These are phyloP conservation scores for Laguncularia racemosa DNA, from an alignment of 345 rosid genomes.

Conservation along the genomic window DNA sequence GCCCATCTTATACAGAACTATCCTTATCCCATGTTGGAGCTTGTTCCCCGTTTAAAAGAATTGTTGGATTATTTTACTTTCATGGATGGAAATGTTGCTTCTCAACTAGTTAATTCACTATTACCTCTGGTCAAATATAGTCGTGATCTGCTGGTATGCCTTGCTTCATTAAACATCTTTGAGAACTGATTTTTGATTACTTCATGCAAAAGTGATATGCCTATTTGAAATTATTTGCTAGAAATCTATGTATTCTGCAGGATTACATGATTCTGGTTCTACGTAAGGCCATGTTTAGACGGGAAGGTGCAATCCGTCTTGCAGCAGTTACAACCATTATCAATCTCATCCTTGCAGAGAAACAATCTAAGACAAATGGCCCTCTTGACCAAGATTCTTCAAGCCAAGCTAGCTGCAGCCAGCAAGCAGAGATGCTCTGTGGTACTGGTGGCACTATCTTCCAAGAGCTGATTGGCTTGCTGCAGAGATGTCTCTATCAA, in stretches of 20 bases:
- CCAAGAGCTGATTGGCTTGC: slow-evolving; percentile 62
- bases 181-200: slow-evolving; percentile 1
- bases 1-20: slow-evolving; percentile 42
- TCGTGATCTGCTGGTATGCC: slow-evolving; percentile 56
- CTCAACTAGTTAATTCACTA: slow-evolving; percentile 49
- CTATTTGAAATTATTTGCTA: no score
- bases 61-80: slow-evolving; percentile 73
- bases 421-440: slow-evolving; percentile 50
- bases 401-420: slow-evolving; percentile 92
- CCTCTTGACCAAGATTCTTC: slow-evolving; percentile 64
- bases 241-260: slow-evolving; percentile 22
- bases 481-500: slow-evolving; percentile 85
- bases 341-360: slow-evolving; percentile 63
- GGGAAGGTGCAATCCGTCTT: slow-evolving; percentile 66
- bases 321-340: slow-evolving; percentile 57
- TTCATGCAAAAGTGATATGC: background rate
- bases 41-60: slow-evolving; percentile 65
- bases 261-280: slow-evolving; percentile 63
- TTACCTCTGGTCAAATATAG: slow-evolving; percentile 65
- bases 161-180: background rate
- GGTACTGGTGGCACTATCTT: slow-evolving; percentile 43
- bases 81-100: slow-evolving; percentile 52
- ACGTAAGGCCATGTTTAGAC: slow-evolving; percentile 84
- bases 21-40: slow-evolving; percentile 60
- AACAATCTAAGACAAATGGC: slow-evolving; percentile 41